These are phyloP conservation scores for Syzygium malaccense DNA, from an alignment of 441 rosid genomes.

Conservation along the genomic window DNA sequence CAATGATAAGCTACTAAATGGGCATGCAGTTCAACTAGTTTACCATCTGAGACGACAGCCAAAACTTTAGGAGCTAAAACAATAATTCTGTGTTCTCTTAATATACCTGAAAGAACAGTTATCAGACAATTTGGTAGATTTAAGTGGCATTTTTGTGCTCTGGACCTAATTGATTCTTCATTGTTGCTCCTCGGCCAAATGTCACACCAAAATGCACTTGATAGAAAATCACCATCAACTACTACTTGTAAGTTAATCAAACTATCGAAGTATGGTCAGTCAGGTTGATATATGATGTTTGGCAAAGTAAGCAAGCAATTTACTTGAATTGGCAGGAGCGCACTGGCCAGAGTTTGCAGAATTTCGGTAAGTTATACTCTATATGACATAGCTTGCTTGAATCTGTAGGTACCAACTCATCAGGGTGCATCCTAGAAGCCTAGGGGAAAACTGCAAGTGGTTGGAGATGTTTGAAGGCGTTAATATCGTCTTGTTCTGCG, in stretches of 20 bases:
- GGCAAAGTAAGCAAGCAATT: neutral
- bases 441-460: slow-evolving; percentile 56
- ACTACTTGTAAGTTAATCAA: neutral
- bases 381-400: neutral
- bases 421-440: slow-evolving; percentile 45
- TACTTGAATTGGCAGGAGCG: neutral
- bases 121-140: neutral
- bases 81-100: neutral
- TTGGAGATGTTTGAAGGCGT: slow-evolving; percentile 58
- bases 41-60: neutral
- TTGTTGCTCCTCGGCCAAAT: neutral
- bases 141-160: neutral
- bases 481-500: slow-evolving; percentile 40
- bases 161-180: neutral
- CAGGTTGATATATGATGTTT: neutral
- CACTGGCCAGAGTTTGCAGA: neutral
- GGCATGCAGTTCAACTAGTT: neutral
- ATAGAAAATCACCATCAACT: neutral
- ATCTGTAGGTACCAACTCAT: slow-evolving; percentile 50
- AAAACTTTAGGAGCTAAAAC: neutral
- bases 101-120: neutral
- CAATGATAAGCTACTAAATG: neutral
- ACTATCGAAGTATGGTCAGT: neutral
- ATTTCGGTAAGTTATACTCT: neutral
- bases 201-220: neutral